Base-by-base conservation (phyloP, 2,329 filamentous ascomycete genomes). In the Cyclaneusma minus region DNA sequence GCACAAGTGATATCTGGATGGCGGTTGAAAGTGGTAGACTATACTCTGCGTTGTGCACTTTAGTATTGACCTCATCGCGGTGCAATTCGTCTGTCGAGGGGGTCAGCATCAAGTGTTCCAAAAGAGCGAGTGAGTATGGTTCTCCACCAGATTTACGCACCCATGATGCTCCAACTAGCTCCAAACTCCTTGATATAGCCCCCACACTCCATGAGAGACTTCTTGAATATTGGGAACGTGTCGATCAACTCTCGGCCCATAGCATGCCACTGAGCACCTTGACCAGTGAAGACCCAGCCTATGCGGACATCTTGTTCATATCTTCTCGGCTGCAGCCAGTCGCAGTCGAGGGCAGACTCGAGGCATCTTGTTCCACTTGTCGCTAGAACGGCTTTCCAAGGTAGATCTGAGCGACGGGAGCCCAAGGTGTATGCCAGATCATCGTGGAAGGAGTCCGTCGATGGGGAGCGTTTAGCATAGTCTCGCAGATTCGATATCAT, bases 1-100 rank as follows among this genome's bases (percentile, higher is more conserved):
- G 47, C 0, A 54, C 50, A 5, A 66, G 36, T 2, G 52, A 41
- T 3, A 68, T 41, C n/a, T n/a, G n/a, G n/a, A n/a, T n/a, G n/a
- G n/a, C n/a, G n/a, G n/a, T n/a, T n/a, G n/a, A n/a, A 20, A 20
- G 7, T 20, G 18, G 18, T 8, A 20, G 7, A 11, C 18, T 11
- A 7, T 8, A 11, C 18, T 7, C 18, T 11, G 18, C n/a, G 18
- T 7, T 20, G 18, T 20, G 7, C 18, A 20, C 27, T 13, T 13
- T 12, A 9, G 27, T 25, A 13, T 5, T 25, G 7, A 24, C 21
- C 12, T n/a, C 22, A n/a, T 29, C 27, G 16, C 21, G 27, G 5
- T 6, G 10, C 6, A 27, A 17, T 14, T 27, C 25, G 10, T 27
- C 25, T 9, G 15, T 22, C 13, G 22, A 13, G 9, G 25, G n/a